Evolutionary conservation across 805 yeast species (phyloP).

Genomic region (Millerozyma acaciae): DNA sequence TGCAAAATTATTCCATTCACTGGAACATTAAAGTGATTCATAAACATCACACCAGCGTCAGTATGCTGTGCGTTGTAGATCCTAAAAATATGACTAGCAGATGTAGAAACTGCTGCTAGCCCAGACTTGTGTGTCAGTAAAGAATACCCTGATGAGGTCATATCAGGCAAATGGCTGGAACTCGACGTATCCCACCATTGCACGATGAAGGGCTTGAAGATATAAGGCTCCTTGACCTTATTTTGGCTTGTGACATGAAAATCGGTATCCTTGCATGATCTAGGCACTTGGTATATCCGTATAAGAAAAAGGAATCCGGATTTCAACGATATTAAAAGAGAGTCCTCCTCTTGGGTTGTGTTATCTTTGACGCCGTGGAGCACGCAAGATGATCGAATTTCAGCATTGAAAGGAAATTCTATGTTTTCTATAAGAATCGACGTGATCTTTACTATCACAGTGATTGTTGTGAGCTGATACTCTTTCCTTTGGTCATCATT

Average conservation of each 20-base stretch:
- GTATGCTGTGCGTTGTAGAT: conserved; percentile 35
- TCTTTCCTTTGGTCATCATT: not conserved
- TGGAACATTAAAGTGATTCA: conserved; percentile 34
- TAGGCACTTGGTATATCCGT: conserved; percentile 35
- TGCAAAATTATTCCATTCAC: conserved; percentile 40
- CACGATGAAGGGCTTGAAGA: conserved; percentile 41
- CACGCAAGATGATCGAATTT: conserved; percentile 28
- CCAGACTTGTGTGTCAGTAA: conserved; percentile 38
- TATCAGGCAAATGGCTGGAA: conserved; percentile 10
- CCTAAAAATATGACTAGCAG: conserved; percentile 34
- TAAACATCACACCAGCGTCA: conserved; percentile 34
- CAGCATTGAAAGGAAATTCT: conserved; percentile 28
- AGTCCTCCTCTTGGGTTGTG: conserved; percentile 28
- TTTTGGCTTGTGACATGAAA: conserved; percentile 8
- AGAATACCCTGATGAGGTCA: conserved; percentile 22
- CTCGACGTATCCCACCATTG: conserved; percentile 46
- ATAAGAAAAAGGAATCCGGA: conserved; percentile 41
- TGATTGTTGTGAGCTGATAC: conserved; percentile 10
- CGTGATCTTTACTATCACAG: conserved; percentile 27
- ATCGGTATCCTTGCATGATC: conserved; percentile 23
- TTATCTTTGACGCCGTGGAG: conserved; percentile 19
- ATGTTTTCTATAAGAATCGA: conserved; percentile 29
- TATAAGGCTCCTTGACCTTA: conserved; percentile 12
- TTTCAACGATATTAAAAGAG: conserved; percentile 33
- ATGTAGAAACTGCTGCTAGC: conserved; percentile 32